Conservation (phyloP, 2,329 filamentous ascomycete species). For the Chrysoporthe puriensis region DNA sequence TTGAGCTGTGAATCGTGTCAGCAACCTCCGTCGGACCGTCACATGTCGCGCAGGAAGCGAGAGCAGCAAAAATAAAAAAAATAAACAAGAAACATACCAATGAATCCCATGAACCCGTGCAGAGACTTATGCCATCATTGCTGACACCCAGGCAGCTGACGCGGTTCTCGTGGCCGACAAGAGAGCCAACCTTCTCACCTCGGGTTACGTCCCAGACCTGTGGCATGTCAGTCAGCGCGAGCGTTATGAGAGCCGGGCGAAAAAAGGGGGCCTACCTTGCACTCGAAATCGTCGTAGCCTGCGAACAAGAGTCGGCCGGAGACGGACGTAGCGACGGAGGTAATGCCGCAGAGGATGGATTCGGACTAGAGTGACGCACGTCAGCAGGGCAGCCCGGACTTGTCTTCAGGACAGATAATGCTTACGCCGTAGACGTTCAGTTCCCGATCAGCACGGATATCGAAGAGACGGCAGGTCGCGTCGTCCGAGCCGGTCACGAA, state of each 20-base stretch:
- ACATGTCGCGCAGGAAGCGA: background rate
- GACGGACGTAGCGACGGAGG: conserved; percentile 96
- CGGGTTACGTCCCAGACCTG: conserved; percentile 98
- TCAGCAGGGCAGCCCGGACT: conserved; percentile 34
- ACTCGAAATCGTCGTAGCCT: conserved; percentile 98
- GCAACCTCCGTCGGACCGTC: conserved; percentile 20
- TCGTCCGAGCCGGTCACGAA: conserved; percentile 98
- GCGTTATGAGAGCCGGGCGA: background rate
- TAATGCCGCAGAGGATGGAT: conserved; percentile 96
- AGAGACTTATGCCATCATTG: conserved; percentile 98
- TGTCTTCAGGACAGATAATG: conserved; percentile 29
- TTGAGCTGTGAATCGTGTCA: conserved; percentile 66
- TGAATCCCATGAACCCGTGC: conserved; percentile 99
- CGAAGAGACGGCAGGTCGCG: conserved; percentile 94
- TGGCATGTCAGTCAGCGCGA: conserved; percentile 11
- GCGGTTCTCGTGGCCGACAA: conserved; percentile 97
- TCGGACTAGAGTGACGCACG: conserved; percentile 68
- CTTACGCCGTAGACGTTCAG: conserved; percentile 70
- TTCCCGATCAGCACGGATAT: conserved; percentile 91
- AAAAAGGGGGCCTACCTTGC: conserved; percentile 73
- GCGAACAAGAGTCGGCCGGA: conserved; percentile 94
- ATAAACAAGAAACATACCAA: conserved; percentile 68
- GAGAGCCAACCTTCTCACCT: conserved; percentile 93
- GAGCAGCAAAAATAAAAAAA: no score
- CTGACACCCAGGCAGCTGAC: conserved; percentile 98